Base-by-base conservation (phyloP, 805 yeast genomes). In the Vanderwaltozyma yarrowii region DNA sequence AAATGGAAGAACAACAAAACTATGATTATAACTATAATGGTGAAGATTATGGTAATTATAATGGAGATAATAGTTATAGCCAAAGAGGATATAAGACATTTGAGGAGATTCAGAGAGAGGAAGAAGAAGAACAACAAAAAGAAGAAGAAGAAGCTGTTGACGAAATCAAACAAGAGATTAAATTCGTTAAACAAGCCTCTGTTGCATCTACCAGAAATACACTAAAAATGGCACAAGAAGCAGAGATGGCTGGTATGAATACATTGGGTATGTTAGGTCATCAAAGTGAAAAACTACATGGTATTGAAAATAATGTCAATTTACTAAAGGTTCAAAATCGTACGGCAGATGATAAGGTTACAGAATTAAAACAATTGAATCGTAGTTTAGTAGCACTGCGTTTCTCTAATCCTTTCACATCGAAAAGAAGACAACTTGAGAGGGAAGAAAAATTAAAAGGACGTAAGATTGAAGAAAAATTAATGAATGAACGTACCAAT, bases 211-310 rank as follows among this genome's bases (percentile, higher is more conserved):
- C 96, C 0, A 72, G 92, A 52, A 86, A 86, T 51, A 86, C 94
- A 1, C 63, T 92, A 25, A 71, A 72, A 38, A 67, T 76, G 65
- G 80, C 84, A 2, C 70, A 73, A 38, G 79, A 78, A 41, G 86
- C 88, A 1, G 86, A 80, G 50, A 73, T 71, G 40, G 68, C 79
- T 6, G 89, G 86, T 20, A 65, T 77, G 41, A 87, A 88, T 55
- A 80, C 96, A 0, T 61, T 88, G 45, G 96, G 95, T 18, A 76
- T 84, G 75, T 70, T 92, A 35, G 96, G 97, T 17, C 73, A 86
- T 10, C 97, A 92, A 58, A 77, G 89, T 39, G 96, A 87, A 55
- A 70, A 83, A 33, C 66, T 92, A 45, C 82, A 79, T 57, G 75
- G 74, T 50, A 77, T 87, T 15, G 96, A 89, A 57, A 73, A 73